Base-by-base conservation (phyloP, 2,329 filamentous ascomycete genomes). In the Colletotrichum magnum region DNA sequence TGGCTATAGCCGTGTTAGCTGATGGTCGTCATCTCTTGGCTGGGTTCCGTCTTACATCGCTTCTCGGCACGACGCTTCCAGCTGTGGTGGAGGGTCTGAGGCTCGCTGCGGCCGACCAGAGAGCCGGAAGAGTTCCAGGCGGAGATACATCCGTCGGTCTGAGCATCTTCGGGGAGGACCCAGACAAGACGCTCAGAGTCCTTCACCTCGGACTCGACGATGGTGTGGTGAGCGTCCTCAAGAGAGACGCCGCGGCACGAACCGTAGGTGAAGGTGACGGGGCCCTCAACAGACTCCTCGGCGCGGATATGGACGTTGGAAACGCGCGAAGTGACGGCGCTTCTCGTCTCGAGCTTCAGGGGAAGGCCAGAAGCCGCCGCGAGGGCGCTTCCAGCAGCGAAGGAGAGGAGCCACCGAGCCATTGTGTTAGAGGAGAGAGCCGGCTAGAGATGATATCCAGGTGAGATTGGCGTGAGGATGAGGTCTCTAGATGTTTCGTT, bases 71-170 rank as follows among this genome's bases (percentile, higher is more conserved):
- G 64, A 18, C 72, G 73, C 68, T 77, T 75, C 61, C 70, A 76
- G 45, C 70, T 75, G 39, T 72, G 71, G n/a, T 72, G 59, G 48
- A 81, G 71, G 12, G 72, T 69, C 72, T 82, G 78, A 2, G 76
- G 73, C 68, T 75, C 73, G 64, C 80, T 82, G n/a, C 77, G 78
- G 18, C 79, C 82, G 21, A 81, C 71, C 4, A 81, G 75, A 1
- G 61, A 58, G 5, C 77, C 78, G 1, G 72, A 24, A 1, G 73
- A 68, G 47, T 74, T 73, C 81, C 80, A 84, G 4, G 82, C 82
- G 2, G 81, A 82, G 51, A 84, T 77, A 72, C 82, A 84, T 12
- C 80, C 80, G 12, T 76, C 77, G 2, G 70, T 67, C 4, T 68
- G 45, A n/a, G 72, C 69, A 43, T 75, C 72, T 18, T 71, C 61